Evolutionary conservation across 495 filamentous ascomycete genomes (phyloP).

Genomic region (Xylaria cubensis): DNA sequence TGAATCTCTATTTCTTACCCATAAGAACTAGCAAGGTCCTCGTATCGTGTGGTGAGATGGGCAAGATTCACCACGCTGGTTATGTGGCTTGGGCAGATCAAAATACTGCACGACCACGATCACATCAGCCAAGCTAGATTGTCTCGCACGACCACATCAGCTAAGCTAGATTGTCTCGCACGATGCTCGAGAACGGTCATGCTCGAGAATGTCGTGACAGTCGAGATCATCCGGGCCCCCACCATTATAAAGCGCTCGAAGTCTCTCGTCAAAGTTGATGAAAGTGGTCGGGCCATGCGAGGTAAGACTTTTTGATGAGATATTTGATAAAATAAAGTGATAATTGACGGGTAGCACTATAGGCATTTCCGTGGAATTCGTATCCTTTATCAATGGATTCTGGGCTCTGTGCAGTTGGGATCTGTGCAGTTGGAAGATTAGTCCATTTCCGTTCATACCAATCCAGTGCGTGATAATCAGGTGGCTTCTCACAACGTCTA

Average conservation of each 20-base stretch:
- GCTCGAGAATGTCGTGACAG: slow-evolving; percentile 44
- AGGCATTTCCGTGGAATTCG: slow-evolving; percentile 43
- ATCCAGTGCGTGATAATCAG: slow-evolving; percentile 21
- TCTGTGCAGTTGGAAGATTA: background rate
- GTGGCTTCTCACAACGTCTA: slow-evolving; percentile 17
- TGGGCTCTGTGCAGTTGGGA: background rate
- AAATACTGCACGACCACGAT: slow-evolving; percentile 39
- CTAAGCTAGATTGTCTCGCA: slow-evolving; percentile 40
- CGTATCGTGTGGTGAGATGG: slow-evolving; percentile 28
- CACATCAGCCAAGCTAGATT: slow-evolving; percentile 41
- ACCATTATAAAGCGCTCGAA: slow-evolving; percentile 29
- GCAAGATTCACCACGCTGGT: slow-evolving; percentile 2
- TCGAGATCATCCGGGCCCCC: slow-evolving; percentile 22
- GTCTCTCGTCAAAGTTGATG: slow-evolving; percentile 20
- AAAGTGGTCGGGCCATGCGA: slow-evolving; percentile 43
- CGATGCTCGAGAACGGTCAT: slow-evolving; percentile 46
- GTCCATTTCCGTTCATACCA: slow-evolving; percentile 38
- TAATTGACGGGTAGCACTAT: slow-evolving; percentile 40
- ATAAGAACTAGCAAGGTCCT: slow-evolving; percentile 27
- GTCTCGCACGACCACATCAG: slow-evolving; percentile 41
- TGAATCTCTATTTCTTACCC: background rate
- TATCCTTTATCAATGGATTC: slow-evolving; percentile 21
- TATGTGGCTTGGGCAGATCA: slow-evolving; percentile 31
- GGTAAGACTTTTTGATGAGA: slow-evolving; percentile 37
- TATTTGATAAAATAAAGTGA: slow-evolving; percentile 47